phyloP scores from a whole-genome alignment of 768 basidiomycete species.

The Crassisporium funariophilum region DNA sequence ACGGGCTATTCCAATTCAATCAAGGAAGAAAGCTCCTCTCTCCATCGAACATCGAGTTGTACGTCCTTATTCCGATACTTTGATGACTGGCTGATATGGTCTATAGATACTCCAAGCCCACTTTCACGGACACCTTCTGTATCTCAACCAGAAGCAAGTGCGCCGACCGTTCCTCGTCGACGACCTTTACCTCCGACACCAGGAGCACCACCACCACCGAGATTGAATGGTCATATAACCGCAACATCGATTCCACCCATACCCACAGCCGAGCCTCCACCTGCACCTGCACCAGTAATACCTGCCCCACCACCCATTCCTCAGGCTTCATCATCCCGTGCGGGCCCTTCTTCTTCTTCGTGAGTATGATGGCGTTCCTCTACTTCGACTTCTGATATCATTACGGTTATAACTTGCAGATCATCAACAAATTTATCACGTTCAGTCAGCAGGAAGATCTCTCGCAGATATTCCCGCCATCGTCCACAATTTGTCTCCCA shows the following conservation, averaged over 20 bases:
- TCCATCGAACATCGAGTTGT: conserved; percentile 13
- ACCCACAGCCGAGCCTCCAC: too few relatives aligned
- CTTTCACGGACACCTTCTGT: conserved; percentile 6
- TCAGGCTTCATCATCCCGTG: background rate
- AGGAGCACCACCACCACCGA: conserved; percentile 5
- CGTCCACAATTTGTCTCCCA: conserved; percentile 5
- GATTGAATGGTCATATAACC: background rate
- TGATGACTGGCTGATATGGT: background rate
- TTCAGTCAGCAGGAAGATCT: conserved; percentile 14
- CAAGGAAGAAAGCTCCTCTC: background rate
- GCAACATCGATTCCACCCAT: background rate
- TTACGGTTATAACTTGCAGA: too few relatives aligned
- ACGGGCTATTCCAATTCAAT: conserved; percentile 10
- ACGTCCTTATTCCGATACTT: background rate
- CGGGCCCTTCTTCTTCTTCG: too few relatives aligned
- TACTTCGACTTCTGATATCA: too few relatives aligned
- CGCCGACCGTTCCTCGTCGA: conserved; percentile 6
- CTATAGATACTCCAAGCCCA: conserved; percentile 13
- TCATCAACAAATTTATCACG: background rate
- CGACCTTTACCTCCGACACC: conserved; percentile 22
- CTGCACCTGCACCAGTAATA: too few relatives aligned
- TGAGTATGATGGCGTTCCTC: too few relatives aligned
- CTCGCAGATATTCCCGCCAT: conserved; percentile 11
- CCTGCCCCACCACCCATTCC: background rate
- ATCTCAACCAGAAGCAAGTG: conserved; percentile 1